Evolutionary conservation across 345 rosid genomes (phyloP).

Genomic region (Psidium friedrichsthalianum): DNA sequence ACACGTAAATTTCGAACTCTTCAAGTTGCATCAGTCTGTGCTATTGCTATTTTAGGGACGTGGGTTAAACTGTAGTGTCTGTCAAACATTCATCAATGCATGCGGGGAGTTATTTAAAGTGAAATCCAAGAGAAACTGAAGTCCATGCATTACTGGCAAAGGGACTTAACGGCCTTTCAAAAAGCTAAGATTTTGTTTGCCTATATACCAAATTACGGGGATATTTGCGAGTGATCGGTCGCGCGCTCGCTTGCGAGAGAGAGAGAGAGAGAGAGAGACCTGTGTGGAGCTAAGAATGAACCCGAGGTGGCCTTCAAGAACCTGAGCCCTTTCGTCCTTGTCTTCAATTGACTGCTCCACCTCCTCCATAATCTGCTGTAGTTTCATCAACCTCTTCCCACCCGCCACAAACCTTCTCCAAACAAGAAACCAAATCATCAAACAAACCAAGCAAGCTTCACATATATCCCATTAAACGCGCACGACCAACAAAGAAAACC

Average conservation of each 20-base stretch:
- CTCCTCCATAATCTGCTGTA: conserved; percentile 50
- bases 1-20: not conserved
- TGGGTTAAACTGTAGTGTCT: not conserved
- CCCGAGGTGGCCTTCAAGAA: conserved; percentile 72
- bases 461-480: not conserved
- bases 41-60: not conserved
- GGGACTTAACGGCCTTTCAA: not conserved
- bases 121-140: not conserved
- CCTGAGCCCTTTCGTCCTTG: conserved; percentile 38
- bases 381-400: conserved; percentile 67
- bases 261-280: conserved; percentile 12
- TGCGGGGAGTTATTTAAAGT: not conserved
- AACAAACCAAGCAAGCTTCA: not conserved
- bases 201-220: not conserved
- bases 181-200: not conserved
- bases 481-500: not conserved
- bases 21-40: not conserved
- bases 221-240: not conserved
- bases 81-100: not conserved
- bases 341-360: conserved; percentile 54
- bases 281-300: conserved; percentile 61
- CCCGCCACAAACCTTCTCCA: conserved; percentile 32
- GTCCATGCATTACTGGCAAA: not conserved
- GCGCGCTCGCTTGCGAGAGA: not conserved
- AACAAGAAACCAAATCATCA: not conserved